Percentiles rank a stretch among this genome's conserved stretches.
Evolutionary conservation across 768 basidiomycete species (phyloP).

Genomic region (Boletus rubescentipes): DNA sequence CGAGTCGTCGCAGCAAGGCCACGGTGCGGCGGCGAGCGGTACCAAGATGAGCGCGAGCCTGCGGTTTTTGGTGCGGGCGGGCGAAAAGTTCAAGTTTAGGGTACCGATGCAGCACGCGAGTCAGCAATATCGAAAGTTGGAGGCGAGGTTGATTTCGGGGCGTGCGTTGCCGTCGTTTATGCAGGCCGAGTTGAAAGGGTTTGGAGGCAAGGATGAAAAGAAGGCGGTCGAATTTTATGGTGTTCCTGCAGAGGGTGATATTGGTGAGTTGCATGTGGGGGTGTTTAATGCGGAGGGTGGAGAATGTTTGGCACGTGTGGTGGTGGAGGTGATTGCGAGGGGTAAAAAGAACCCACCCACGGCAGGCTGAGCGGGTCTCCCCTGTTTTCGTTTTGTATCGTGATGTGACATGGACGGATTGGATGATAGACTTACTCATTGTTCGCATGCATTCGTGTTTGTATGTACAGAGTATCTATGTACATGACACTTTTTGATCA

Average conservation of each 20-base stretch:
- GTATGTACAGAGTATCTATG: conserved; percentile 16
- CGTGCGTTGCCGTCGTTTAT: conserved; percentile 55
- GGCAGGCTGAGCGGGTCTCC: conserved; percentile 29
- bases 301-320: conserved; percentile 52
- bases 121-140: conserved; percentile 38
- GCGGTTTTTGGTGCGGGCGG: conserved; percentile 52
- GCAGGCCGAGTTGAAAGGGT: conserved; percentile 47
- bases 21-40: conserved; percentile 20
- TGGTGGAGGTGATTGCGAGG: conserved; percentile 53
- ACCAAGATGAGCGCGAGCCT: conserved; percentile 25
- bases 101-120: conserved; percentile 40
- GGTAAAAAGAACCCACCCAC: conserved; percentile 27
- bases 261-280: conserved; percentile 55
- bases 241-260: conserved; percentile 46
- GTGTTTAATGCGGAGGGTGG: conserved; percentile 51
- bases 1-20: conserved; percentile 53
- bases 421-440: conserved; percentile 12
- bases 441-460: conserved; percentile 22
- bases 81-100: conserved; percentile 60
- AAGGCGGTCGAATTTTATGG: conserved; percentile 59
- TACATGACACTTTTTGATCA: conserved; percentile 2
- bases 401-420: conserved; percentile 7
- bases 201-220: conserved; percentile 37
- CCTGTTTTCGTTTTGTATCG: conserved; percentile 11
- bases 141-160: conserved; percentile 52